Evolutionary conservation across 2,329 filamentous ascomycete genomes (phyloP).

Genomic region (Pseudogymnoascus sp.): DNA sequence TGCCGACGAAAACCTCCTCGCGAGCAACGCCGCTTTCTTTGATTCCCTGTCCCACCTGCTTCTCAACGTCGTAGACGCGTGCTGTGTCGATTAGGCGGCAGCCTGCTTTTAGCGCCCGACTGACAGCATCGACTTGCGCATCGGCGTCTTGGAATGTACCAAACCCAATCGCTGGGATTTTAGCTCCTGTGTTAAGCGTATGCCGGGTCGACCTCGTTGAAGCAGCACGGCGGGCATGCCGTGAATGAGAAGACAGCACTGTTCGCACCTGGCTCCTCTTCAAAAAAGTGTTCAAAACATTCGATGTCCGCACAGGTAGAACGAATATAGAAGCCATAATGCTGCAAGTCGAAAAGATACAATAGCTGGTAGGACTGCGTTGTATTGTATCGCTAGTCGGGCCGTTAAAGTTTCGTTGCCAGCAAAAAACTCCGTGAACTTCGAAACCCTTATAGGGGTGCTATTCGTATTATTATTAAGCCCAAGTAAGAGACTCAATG

Average conservation of each 20-base stretch:
- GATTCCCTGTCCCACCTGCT: conserved; percentile 20
- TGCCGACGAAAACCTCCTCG: conserved; percentile 26
- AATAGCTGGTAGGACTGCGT: neutral
- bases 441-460: neutral
- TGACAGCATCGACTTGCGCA: conserved; percentile 25
- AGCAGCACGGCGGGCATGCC: neutral
- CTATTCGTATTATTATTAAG: neutral
- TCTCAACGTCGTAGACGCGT: conserved; percentile 7
- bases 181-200: conserved; percentile 22
- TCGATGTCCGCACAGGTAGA: neutral
- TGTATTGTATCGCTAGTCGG: neutral
- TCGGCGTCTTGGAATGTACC: conserved; percentile 28
- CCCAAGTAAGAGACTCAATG: neutral
- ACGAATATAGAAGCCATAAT: neutral
- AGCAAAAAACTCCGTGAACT: neutral
- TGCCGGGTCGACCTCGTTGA: conserved; percentile 11
- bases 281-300: neutral
- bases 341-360: neutral
- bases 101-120: conserved; percentile 17
- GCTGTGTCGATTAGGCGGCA: conserved; percentile 33
- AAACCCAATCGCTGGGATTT: conserved; percentile 28
- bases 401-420: neutral
- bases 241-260: neutral
- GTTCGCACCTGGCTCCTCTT: neutral
- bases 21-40: conserved; percentile 21